Conservation (phyloP, 1,284 basidiomycete species). For the Malassezia sp. region DNA sequence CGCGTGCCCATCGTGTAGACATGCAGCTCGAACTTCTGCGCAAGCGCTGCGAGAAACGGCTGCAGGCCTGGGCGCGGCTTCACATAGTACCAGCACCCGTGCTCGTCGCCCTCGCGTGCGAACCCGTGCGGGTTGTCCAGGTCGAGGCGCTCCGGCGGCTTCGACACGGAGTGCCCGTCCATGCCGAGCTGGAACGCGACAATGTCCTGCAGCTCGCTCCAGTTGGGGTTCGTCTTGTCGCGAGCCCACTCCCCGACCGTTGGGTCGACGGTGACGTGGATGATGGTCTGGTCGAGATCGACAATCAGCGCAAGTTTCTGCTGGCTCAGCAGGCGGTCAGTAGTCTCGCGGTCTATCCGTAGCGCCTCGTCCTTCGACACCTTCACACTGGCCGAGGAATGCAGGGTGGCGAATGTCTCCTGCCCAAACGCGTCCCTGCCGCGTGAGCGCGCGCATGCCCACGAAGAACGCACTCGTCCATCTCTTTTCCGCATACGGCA, state of each 20-base stretch:
- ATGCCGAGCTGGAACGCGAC: conserved; percentile 68
- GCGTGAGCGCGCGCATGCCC: background rate
- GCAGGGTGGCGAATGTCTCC: conserved; percentile 33
- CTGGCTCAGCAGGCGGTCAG: conserved; percentile 61
- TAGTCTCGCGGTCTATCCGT: conserved; percentile 70
- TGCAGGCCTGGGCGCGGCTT: conserved; percentile 79
- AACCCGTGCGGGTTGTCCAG: conserved; percentile 25
- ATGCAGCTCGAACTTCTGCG: conserved; percentile 86
- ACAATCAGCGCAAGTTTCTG: conserved; percentile 86
- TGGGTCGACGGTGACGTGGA: conserved; percentile 95
- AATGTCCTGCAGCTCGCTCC: conserved; percentile 75
- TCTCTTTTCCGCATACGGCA: conserved; percentile 81
- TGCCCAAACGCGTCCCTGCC: conserved; percentile 2
- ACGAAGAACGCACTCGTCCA: conserved; percentile 62
- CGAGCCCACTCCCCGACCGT: conserved; percentile 94
- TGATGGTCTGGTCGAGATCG: conserved; percentile 95
- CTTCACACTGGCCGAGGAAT: conserved; percentile 35
- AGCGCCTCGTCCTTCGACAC: conserved; percentile 58
- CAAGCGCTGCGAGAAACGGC: conserved; percentile 62
- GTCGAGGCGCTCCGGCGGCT: conserved; percentile 6
- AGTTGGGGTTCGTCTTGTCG: conserved; percentile 74
- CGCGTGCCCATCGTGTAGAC: conserved; percentile 99
- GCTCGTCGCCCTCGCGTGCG: conserved; percentile 11
- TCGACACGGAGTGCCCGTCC: conserved; percentile 54
- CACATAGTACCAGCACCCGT: conserved; percentile 86